Evolutionary conservation across 305 asterid genomes (phyloP), one percentile per base, ranked within the genome.

Genomic region (Fraxinus dipetala): DNA sequence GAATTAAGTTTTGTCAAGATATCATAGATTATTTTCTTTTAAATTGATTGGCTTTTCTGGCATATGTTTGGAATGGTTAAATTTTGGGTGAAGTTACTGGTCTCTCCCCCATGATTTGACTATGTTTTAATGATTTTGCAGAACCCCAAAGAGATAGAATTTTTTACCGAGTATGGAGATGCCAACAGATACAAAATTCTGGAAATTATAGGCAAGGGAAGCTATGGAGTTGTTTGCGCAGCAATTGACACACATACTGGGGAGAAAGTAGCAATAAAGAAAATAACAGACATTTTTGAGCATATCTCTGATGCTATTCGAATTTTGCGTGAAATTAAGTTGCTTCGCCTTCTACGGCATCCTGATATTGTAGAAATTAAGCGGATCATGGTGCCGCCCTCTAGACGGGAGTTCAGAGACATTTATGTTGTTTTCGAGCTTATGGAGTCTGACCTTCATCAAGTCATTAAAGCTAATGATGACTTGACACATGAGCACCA

Each of bases 371-470:
- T 96, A 48, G 99, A 96, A 84, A 94, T 95, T 78, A 95, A 92
- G 89, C 86, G 98, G 85, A 91, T 95, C 85, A 94, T 94, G 97
- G 76, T 95, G 86, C 99, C 99, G 77, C 98, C 97, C 40, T 93
- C 98, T 35, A 91, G 91, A 81, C 88, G 98, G 51, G 97, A 96
- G 79, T 96, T 93, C 87, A 93, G 82, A 87, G 99, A 96, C 83
- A 94, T 96, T 74, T 96, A 90, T 84, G 99, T 94, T 77, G 98
- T 96, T 67, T 94, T 96, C 61, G 98, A 96, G 91, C 99, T 96
- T 79, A 96, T 96, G 99, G 99, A 96, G 85, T 96, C 99, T 20
- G 99, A 96, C 83, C 99, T 96, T 84, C 99, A 96, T 85, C 99
- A 96, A 89, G 99, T 96, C 79, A 92, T 96, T 78, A 96, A 96